Evolutionary conservation across 495 filamentous ascomycete genomes (phyloP).

Genomic region (Xylaria intraflava): DNA sequence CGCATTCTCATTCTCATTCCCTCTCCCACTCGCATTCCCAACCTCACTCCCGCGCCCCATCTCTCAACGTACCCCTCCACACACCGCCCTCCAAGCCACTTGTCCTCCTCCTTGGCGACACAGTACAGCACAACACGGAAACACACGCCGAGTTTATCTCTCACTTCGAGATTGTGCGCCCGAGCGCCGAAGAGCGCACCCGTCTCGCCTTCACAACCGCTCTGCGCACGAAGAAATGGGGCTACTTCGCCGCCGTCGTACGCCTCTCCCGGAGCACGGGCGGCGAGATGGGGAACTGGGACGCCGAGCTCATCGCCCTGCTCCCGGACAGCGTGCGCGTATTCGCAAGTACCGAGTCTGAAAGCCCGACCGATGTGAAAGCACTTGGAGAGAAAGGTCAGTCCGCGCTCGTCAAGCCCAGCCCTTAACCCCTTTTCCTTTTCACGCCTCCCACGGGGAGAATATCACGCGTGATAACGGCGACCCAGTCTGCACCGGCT

Average conservation of each 20-base stretch:
- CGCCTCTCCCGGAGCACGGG: conserved; percentile 69
- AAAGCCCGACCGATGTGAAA: conserved; percentile 54
- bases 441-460: neutral
- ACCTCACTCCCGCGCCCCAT: conserved; percentile 3
- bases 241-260: conserved; percentile 66
- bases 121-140: conserved; percentile 58
- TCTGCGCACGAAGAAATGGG: conserved; percentile 58
- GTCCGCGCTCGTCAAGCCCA: conserved; percentile 8
- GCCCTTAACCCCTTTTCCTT: neutral
- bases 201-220: conserved; percentile 56
- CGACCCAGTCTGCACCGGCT: too few relatives aligned
- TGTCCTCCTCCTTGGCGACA: conserved; percentile 64
- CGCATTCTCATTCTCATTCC: neutral
- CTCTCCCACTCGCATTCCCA: neutral
- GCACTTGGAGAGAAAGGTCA: conserved; percentile 60
- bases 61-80: conserved; percentile 15
- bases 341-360: conserved; percentile 67
- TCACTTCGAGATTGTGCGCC: conserved; percentile 54
- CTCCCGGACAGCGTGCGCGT: conserved; percentile 60
- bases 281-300: conserved; percentile 73
- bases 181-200: conserved; percentile 42
- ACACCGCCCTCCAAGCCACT: conserved; percentile 22
- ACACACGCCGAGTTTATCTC: conserved; percentile 50
- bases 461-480: too few relatives aligned
- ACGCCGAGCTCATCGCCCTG: conserved; percentile 59